Conservation (phyloP, 345 rosid genomes). For the Arabidopsis thaliana region DNA sequence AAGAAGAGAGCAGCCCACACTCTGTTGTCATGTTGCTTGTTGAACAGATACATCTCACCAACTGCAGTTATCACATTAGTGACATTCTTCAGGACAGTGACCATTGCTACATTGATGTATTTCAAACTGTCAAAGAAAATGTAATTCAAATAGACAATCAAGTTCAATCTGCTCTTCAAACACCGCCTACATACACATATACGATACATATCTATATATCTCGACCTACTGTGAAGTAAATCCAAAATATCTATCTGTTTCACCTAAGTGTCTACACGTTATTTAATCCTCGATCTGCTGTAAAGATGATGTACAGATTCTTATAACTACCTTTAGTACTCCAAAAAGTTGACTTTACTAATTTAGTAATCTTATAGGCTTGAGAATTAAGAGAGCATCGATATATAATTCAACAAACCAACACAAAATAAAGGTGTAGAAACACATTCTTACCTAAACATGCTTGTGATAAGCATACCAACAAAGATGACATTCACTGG, state of each 20-base stretch:
- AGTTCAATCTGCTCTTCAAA: neutral
- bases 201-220: neutral
- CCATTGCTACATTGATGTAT: conserved; percentile 99
- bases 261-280: neutral
- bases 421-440: neutral
- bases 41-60: conserved; percentile 97
- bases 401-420: neutral
- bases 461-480: conserved; percentile 97
- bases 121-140: conserved; percentile 70
- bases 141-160: conserved; percentile 1
- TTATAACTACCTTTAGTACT: neutral
- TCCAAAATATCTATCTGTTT: neutral
- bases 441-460: conserved; percentile 80
- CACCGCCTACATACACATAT: neutral
- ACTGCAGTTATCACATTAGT: conserved; percentile 95
- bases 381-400: neutral
- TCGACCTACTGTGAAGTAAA: neutral
- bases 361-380: neutral
- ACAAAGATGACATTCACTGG: conserved; percentile 96
- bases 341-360: neutral
- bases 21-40: conserved; percentile 86
- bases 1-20: conserved; percentile 97
- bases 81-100: conserved; percentile 95
- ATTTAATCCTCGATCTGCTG: neutral
- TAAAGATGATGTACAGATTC: conserved; percentile 3